Evolutionary conservation across 495 filamentous ascomycete genomes (phyloP), one percentile per base, ranked within the genome.

Genomic region (Aspergillus wentii): DNA sequence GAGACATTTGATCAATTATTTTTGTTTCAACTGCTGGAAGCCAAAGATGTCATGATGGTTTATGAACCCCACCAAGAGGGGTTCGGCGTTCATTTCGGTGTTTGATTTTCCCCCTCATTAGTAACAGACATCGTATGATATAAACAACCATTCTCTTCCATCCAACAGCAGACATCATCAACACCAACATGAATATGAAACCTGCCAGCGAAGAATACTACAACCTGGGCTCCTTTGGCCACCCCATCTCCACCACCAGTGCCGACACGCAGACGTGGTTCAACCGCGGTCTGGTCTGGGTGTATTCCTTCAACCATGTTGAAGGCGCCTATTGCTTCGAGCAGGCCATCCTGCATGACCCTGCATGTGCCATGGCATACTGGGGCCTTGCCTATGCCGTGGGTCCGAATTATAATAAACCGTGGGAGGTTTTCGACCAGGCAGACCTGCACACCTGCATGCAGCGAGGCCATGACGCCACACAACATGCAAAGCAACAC

Each of bases 341-440:
- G 39, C 66, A 66, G 8, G 77, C 78, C 10, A 71, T 75, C 30
- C 59, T 60, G 0, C 31, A 59, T 29, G 80, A 85, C 38, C 46
- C 59, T 0, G 38, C 52, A 2, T 82, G 74, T 40, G 68, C 71
- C 6, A 75, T 84, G 55, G 79, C 79, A 11, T 73, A 79, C 32
- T 85, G 81, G 81, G 81, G 80, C 0, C 46, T 79, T 1, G 77
- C 81, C 0, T 85, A 73, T 44, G 56, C 71, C 6, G 48, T 80
- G 1, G 81, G 81, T 2, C 77, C 80, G 2, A 83, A 84, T 43
- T 85, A 85, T 54, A 84, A 85, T 54, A 83, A 83, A 54, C 72
- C 79, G 0, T 85, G 79, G 79, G 65, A 70, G 2, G 50, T 65
- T 7, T 83, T 83, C 41, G 80, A 82, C 38, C 43, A 54, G 8